Base-by-base conservation (phyloP, 805 yeast genomes). In the Grigorovia humatica region DNA sequence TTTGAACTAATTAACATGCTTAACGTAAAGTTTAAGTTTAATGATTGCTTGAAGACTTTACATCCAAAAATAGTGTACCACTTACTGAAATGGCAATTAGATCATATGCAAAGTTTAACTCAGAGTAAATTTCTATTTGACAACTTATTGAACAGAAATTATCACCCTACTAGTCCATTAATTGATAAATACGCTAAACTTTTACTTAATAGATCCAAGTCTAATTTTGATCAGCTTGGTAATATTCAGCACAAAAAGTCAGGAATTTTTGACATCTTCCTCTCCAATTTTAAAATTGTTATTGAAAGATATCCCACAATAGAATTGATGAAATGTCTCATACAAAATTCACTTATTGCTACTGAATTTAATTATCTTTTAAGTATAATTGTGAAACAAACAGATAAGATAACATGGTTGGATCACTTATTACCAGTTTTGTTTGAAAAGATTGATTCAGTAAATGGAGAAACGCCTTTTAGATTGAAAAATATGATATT, bases 261-360 rank as follows among this genome's bases (percentile, higher is more conserved):
- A 35, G 19, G 59, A 52, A 48, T 54, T 57, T 9, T 38, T n/a
- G 17, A 38, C 44, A 53, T 55, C n/a, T 55, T 53, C 46, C 52
- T 63, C 5, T 52, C 62, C 15, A 60, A 58, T 48, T 50, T 66
- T 40, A 53, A 54, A 12, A 54, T 59, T 4, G 43, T 62, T 19
- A 54, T 66, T n/a, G 48, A 54, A 27, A 48, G 55, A 11, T 48
- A 52, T 13, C 52, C 55, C 42, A 50, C 55, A 1, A 50, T 58
- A 2, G 43, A 51, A 4, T 49, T 61, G 3, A 54, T 60, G 9
- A 47, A 52, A 13, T 52, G 50, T 19, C 48, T 59, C 32, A 53
- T 63, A 32, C 54, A 59, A 8, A 51, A 57, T 44, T 62, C 65
- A 55, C 43, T 57, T n/a, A 62, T 61, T 48, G 52, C 49, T 41